phyloP scores from a whole-genome alignment of 2,329 filamentous ascomycete genomes.

The Salinomyces thailandicus region DNA sequence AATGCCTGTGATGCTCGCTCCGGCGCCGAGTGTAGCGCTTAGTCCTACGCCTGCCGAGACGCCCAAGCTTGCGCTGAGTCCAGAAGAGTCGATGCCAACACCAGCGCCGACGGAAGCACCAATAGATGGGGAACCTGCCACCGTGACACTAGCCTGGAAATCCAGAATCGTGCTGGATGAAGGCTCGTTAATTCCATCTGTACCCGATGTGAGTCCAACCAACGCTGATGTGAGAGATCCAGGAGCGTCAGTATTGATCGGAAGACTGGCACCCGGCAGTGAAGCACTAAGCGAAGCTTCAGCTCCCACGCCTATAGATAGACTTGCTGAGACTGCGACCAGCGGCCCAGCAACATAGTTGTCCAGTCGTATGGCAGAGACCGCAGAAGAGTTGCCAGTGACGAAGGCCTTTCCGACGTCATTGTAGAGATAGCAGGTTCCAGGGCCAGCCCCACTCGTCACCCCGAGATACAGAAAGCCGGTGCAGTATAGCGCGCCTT shows the following conservation, averaged over 20 bases:
- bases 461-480: conserved; percentile 14
- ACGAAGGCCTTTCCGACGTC: conserved; percentile 10
- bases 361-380: conserved; percentile 13
- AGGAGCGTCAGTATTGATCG: no score
- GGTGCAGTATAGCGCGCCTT: conserved; percentile 15
- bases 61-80: neutral
- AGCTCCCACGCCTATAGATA: no score
- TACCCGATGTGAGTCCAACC: no score
- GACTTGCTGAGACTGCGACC: neutral
- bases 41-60: neutral
- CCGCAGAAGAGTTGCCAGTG: conserved; percentile 4
- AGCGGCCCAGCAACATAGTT: conserved; percentile 11
- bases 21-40: neutral
- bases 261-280: no score
- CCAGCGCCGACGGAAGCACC: conserved; percentile 1
- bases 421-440: conserved; percentile 16
- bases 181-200: no score
- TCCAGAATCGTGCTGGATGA: neutral
- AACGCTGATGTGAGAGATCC: no score
- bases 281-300: no score
- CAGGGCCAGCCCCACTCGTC: conserved; percentile 10
- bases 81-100: neutral
- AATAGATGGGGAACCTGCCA: neutral
- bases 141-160: neutral
- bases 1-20: conserved; percentile 2